Evolutionary conservation across 176 grass and related monocot species (phyloP).

Genomic region (Areca catechu): DNA sequence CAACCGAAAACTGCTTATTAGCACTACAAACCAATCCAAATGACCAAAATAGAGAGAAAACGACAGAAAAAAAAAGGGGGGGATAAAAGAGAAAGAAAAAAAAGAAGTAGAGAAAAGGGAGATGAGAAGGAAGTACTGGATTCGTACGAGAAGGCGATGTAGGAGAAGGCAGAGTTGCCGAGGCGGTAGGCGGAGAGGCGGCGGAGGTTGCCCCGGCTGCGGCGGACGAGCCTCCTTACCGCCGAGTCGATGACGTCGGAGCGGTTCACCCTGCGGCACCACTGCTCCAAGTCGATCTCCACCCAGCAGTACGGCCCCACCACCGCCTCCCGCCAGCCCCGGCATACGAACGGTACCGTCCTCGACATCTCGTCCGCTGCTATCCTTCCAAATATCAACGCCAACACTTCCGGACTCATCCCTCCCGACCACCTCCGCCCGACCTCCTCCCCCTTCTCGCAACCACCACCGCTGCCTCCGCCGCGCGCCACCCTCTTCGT

Average conservation of each 20-base stretch:
- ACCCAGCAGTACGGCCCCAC: slow-evolving; percentile 39
- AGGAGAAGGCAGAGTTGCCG: slow-evolving; percentile 27
- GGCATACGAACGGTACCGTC: slow-evolving; percentile 43
- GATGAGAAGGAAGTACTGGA: background rate
- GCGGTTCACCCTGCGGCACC: slow-evolving; percentile 52
- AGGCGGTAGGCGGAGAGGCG: slow-evolving; percentile 45
- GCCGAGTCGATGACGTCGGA: slow-evolving; percentile 30
- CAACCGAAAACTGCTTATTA: no score
- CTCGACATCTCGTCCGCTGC: slow-evolving; percentile 35
- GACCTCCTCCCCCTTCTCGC: no score
- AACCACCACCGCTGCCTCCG: background rate
- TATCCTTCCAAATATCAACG: slow-evolving; percentile 30
- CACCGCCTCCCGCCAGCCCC: slow-evolving; percentile 29
- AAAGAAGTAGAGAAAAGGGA: background rate
- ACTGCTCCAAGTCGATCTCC: slow-evolving; percentile 41
- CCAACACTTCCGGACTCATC: slow-evolving; percentile 42
- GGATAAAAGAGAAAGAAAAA: background rate
- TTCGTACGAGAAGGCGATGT: slow-evolving; percentile 25
- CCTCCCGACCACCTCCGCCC: no score
- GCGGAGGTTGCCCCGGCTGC: slow-evolving; percentile 26
- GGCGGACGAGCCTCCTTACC: slow-evolving; percentile 35
- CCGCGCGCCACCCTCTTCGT: background rate
- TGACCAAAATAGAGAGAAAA: no score
- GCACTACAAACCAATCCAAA: no score
- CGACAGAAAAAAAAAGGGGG: no score